Evolutionary conservation across 1,284 basidiomycete species (phyloP).

Genomic region (Rhodofomes roseus): DNA sequence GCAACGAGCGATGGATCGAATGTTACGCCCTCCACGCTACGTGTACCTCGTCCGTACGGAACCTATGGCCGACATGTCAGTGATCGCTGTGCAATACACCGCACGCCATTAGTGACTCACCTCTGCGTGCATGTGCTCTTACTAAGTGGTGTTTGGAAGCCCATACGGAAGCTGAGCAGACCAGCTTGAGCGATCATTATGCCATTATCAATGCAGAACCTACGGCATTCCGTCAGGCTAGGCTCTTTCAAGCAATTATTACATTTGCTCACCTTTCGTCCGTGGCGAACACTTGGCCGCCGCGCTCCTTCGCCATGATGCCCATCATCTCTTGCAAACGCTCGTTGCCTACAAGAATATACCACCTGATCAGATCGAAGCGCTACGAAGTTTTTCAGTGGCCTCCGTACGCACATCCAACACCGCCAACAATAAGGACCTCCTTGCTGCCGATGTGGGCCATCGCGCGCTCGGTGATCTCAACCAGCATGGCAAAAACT

Average conservation of each 20-base stretch:
- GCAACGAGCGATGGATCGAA: neutral
- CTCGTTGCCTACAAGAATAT: conserved; percentile 65
- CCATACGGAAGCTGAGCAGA: conserved; percentile 90
- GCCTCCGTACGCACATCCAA: conserved; percentile 80
- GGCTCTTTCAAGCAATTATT: conserved; percentile 5
- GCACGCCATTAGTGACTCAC: conserved; percentile 1
- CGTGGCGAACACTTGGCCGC: conserved; percentile 90
- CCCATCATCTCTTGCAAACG: conserved; percentile 99
- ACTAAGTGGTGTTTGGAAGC: conserved; percentile 71
- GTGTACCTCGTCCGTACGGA: conserved; percentile 88
- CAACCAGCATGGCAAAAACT: conserved; percentile 97
- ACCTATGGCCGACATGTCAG: conserved; percentile 45
- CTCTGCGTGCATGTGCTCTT: conserved; percentile 85
- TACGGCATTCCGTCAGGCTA: conserved; percentile 28
- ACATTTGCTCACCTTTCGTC: conserved; percentile 81
- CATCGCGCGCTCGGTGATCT: conserved; percentile 99
- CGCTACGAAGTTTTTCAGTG: neutral
- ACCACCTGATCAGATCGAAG: conserved; percentile 6
- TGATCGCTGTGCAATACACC: conserved; percentile 2
- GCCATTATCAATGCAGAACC: conserved; percentile 99
- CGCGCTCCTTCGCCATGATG: conserved; percentile 90
- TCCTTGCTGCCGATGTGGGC: conserved; percentile 96
- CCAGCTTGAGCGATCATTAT: conserved; percentile 99
- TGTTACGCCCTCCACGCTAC: conserved; percentile 75
- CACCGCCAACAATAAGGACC: conserved; percentile 96